Base-by-base conservation (phyloP, 495 filamentous ascomycete genomes). In the Penicillium riverlandense region DNA sequence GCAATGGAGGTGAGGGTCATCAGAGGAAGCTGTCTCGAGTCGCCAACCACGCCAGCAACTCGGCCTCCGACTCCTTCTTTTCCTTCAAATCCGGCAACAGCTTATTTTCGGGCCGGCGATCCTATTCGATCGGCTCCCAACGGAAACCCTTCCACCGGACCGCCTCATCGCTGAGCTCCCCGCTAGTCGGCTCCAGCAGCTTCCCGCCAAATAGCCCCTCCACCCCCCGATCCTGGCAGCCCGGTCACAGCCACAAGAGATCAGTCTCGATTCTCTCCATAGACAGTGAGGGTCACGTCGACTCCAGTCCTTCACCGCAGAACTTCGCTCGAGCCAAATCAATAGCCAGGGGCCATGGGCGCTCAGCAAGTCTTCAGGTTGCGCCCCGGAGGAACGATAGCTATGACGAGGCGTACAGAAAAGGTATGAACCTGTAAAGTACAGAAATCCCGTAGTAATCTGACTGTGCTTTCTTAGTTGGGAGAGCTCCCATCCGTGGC, bases 261-360 rank as follows among this genome's bases (percentile, higher is more conserved):
- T 96, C 91, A 1, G 77, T 98, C 29, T 96, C 92, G n/a, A 97
- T 98, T 49, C 79, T 96, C 14, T 97, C 92, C 6, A 77, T 97
- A 50, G 87, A 87, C 38, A 80, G 82, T 42, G 78, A 84, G 41
- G 61, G 60, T 27, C 70, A 68, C 7, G 50, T 58, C 48, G 67
- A 71, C 15, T 63, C 70, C 11, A 41, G 54, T 11, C 55, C 55
- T 1, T 59, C 58, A 7, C 58, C 75, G n/a, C 71, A 70, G 13
- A 33, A 29, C 42, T 65, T 57, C 43, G 54, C 38, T 32, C 61
- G 63, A 11, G 48, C 54, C 10, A 69, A 77, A 38, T 72, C 80
- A 15, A 3, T 22, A 22, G 44, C 45, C 22, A 78, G 78, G 54
- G 76, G 80, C 2, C 90, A 96, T 76, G 82, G 75, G 14, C 77